Evolutionary conservation across 805 yeast species (phyloP), one percentile per base, ranked within the genome.

Genomic region (Blastobotrys peoriensis): DNA sequence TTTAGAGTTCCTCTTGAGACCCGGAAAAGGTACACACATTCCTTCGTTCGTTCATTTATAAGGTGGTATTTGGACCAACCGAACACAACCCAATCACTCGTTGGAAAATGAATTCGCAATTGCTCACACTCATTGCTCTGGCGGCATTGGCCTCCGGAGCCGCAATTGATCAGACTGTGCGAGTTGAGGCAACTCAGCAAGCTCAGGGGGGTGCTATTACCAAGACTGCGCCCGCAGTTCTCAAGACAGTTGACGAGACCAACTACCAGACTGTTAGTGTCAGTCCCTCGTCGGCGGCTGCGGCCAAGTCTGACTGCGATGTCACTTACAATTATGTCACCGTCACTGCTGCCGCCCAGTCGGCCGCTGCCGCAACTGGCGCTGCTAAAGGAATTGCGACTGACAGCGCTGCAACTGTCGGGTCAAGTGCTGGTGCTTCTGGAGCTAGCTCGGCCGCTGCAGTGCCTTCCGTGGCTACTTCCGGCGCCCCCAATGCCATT

Each of bases 361-460:
- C 65, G 33, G 43, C 52, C 8, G 50, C 54, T 8, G 36, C 35
- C 10, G 36, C 51, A 19, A 40, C 54, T 6, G 38, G 52, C 2
- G 30, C 46, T n/a, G 33, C 49, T 16, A 33, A 34, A 15, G 21
- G 46, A 6, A 5, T 47, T 36, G 15, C 6, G 17, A 18, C 46
- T 3, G 30, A 40, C 9, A 35, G 50, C 5, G 36, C 48, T 27
- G 20, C 52, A 2, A 6, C 44, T 10, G 9, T 45, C 5, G 34
- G 22, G 21, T 38, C 33, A 4, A 20, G 30, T 38, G 52, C 61
- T 3, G 52, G 64, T 19, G 45, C 56, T 38, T 60, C 69, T 1
- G 44, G 58, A 4, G 53, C 67, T 17, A 53, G 58, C 17, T n/a
- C 22, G 5, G 30, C 10, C 8, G 33, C 44, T 39, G n/a, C n/a